Evolutionary conservation across 306 rosid species (phyloP), one percentile per base, ranked within the genome.

Genomic region (Prunus armeniaca): DNA sequence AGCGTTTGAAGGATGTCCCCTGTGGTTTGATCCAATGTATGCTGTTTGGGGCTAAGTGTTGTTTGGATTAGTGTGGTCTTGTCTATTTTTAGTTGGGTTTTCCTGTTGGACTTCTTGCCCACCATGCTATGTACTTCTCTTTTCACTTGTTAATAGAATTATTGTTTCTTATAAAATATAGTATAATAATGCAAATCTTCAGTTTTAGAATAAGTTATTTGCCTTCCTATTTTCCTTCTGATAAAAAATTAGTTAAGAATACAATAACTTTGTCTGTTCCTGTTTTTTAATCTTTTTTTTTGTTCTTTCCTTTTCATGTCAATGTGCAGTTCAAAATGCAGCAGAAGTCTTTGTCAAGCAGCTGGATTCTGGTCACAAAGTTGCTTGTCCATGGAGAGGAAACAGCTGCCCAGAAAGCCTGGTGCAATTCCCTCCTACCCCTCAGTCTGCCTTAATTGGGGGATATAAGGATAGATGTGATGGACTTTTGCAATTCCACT

Each of bases 401-500:
- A 96, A 93, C 81, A 89, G 89, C 82, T 96, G 99, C 79, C 98
- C 98, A 32, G 99, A 91, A 82, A 92, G 99, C 84, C 86, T 96
- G 83, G 99, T 93, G 91, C 99, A 96, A 74, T 96, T 93, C 78
- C 99, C 97, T 78, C 99, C 97, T 65, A 85, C 99, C 65, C 84
- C 96, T 82, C 94, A 89, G 74, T 89, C 98, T 56, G 97, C 98
- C 32, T 78, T 96, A 81, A 83, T 96, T 74, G 98, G 97, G 45
- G 99, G 93, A 18, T 96, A 89, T 81, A 96, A 96, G 90, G 99
- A 96, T 82, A 88, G 99, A 85, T 92, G 97, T 86, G 99, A 96
- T 87, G 97, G 98, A 55, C 98, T 96, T 17, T 32, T 88, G 81
- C 98, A 96, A 79, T 96, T 92, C 87, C 87, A 85, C 61, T 86